Base-by-base conservation (phyloP, 495 filamentous ascomycete species). In the Ascodesmis nigricans region DNA sequence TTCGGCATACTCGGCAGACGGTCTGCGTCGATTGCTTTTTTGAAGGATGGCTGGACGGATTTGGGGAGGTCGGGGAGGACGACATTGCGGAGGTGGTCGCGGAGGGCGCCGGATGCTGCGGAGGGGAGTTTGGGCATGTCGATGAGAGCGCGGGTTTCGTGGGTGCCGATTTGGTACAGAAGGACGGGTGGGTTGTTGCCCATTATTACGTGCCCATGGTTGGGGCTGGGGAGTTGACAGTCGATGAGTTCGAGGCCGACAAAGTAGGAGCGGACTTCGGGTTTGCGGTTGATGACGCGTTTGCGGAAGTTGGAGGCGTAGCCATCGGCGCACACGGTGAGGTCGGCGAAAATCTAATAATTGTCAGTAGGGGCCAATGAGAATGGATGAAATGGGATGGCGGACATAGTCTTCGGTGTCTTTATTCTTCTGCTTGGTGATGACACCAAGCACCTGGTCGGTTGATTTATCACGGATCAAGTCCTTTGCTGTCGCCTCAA, bases 151-250 rank as follows among this genome's bases (percentile, higher is more conserved):
- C 87, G 68, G 3, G 87, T 97, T 55, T 93, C 87, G 58, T 75
- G 80, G 8, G 79, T 76, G 45, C 90, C 84, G 55, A 97, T 97
- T 58, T 95, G 87, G 61, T 97, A 97, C 39, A 97, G 66, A 13
- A 97, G 71, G 28, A 91, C 73, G 1, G 84, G 84, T 3, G 73
- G 66, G 20, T 66, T 64, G 35, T 77, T 68, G 38, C 75, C 74
- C 37, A 97, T 71, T 23, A 93, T 59, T 32, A 97, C 84, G 52
- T 91, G 84, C 11, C 87, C 87, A 54, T 77, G 73, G 41, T 65
- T 54, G 2, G 73, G 68, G 15, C 56, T 55, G 3, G 83, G 80
- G 2, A 95, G 66, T 11, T 67, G 59, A 19, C 75, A 76, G 53
- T 97, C 84, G 47, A 82, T 76, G 18, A 97, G 64, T 52, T 97